Evolutionary conservation across 768 basidiomycete genomes (phyloP).

Genomic region (Collybiopsis confluens): DNA sequence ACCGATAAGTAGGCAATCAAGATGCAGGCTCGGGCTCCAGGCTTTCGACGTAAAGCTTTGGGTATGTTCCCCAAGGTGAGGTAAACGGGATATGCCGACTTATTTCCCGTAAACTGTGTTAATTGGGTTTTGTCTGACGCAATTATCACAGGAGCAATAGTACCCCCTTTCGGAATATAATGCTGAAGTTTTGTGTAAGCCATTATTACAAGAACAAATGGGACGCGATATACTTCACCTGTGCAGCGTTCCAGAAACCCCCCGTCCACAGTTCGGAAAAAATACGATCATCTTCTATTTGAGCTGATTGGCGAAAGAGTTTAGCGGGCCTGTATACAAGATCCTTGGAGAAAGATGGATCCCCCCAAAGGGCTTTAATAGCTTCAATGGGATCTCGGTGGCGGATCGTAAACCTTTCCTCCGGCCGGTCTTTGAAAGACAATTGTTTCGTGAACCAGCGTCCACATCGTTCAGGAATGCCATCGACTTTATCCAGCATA

Average conservation of each 20-base stretch:
- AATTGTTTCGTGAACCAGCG: constrained; percentile 10
- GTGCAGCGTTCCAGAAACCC: constrained; percentile 9
- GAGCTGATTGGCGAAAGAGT: background rate
- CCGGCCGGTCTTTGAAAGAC: background rate
- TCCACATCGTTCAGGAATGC: background rate
- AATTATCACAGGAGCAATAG: background rate
- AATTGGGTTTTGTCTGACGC: constrained; percentile 28
- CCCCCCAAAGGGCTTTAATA: constrained; percentile 7
- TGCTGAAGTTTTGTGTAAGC: background rate
- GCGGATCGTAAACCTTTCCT: background rate
- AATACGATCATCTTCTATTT: background rate
- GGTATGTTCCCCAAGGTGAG: constrained; percentile 27
- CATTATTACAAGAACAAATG: background rate
- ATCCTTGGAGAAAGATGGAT: constrained; percentile 11
- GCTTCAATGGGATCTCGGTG: constrained; percentile 11
- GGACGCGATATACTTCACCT: background rate
- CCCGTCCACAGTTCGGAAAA: constrained; percentile 16
- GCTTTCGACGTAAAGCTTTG: constrained; percentile 13
- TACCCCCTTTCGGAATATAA: background rate
- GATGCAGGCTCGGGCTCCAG: background rate
- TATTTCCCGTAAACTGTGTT: constrained; percentile 22
- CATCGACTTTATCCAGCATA: background rate
- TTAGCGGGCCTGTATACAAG: background rate
- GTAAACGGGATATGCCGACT: constrained; percentile 30
- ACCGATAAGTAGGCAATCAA: constrained; percentile 12